Percentiles rank a stretch among this genome's conserved stretches.
Evolutionary conservation across 2,329 filamentous ascomycete genomes (phyloP).

Genomic region (Hymenoscyphus fructigenus): DNA sequence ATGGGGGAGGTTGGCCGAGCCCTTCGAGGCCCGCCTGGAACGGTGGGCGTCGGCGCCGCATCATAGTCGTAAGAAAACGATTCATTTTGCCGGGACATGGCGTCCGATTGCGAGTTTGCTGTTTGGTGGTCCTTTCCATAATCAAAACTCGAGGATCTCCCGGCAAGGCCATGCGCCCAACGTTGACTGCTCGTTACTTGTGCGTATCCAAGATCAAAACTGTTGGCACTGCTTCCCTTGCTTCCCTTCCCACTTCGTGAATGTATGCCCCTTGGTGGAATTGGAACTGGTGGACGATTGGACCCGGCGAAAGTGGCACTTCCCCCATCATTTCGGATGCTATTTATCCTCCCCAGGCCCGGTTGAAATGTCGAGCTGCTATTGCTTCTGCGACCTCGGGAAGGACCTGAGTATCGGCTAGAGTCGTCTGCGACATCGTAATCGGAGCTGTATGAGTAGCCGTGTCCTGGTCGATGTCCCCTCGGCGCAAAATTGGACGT

Average conservation of each 20-base stretch:
- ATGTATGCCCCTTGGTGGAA: slow-evolving; percentile 48
- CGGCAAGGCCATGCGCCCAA: slow-evolving; percentile 48
- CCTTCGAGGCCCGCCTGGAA: slow-evolving; percentile 75
- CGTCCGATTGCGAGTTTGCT: slow-evolving; percentile 33
- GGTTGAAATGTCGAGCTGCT: slow-evolving; percentile 73
- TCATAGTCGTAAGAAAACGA: slow-evolving; percentile 57
- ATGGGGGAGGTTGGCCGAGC: slow-evolving; percentile 42
- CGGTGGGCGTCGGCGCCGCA: slow-evolving; percentile 80
- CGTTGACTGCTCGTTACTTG: slow-evolving; percentile 59
- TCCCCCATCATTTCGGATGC: slow-evolving; percentile 45
- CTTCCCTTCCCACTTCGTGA: slow-evolving; percentile 63
- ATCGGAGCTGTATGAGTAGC: slow-evolving; percentile 62
- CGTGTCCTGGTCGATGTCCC: slow-evolving; percentile 38
- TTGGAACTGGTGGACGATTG: slow-evolving; percentile 36
- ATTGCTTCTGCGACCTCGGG: slow-evolving; percentile 70
- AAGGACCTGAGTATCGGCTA: slow-evolving; percentile 52
- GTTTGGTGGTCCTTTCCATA: slow-evolving; percentile 48
- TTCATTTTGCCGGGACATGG: slow-evolving; percentile 32
- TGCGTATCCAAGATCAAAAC: slow-evolving; percentile 63
- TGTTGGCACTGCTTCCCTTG: slow-evolving; percentile 69
- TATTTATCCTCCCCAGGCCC: slow-evolving; percentile 61
- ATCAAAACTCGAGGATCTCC: slow-evolving; percentile 74
- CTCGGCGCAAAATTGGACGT: slow-evolving; percentile 29
- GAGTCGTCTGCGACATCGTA: slow-evolving; percentile 55
- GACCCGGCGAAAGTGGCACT: slow-evolving; percentile 34